Evolutionary conservation across 441 rosid genomes (phyloP), one percentile per base, ranked within the genome.

Genomic region (Corymbia calophylla): DNA sequence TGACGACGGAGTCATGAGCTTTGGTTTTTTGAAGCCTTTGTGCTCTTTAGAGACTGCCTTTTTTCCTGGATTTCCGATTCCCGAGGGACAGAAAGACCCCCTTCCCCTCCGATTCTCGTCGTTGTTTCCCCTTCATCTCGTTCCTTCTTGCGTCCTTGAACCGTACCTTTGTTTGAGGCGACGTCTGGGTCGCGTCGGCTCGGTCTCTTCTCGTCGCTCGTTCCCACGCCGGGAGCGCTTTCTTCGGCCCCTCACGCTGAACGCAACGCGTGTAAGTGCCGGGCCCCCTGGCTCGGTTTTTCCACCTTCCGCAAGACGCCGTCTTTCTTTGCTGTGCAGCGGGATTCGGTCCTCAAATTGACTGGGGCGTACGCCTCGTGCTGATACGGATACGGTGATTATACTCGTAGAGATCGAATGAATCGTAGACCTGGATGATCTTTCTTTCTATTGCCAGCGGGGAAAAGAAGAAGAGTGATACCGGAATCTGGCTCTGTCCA

Each of bases 231-330:
- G 58, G 19, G 31, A 60, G 17, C 1, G 73, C 73, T 31, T 0
- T 0, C 3, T 66, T 2, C 6, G 21, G 73, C 62, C 62, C 14
- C 0, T 25, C 62, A 39, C 44, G n/a, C 62, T 29, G 13, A 58
- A 64, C 35, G 5, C 2, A 14, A n/a, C 1, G 31, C 35, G 73
- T 0, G 9, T 15, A 0, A n/a, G 39, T 2, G 73, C 73, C 15
- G 44, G 44, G 18, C 73, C 21, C 4, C 1, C 73, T n/a, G n/a
- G 35, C 9, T 7, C 18, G 73, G 73, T n/a, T 64, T 64, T 7
- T n/a, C 31, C 35, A 7, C 39, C 19, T 15, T 64, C 31, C n/a
- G 73, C 73, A 64, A 4, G 19, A n/a, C 39, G 19, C 16, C 4
- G 17, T 13, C 14, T n/a, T 64, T n/a, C 5, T 8, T 64, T 62